These are phyloP conservation scores for Xylariaceae sp. DNA, from an alignment of 2,329 filamentous ascomycete species.

Conservation along the genomic window DNA sequence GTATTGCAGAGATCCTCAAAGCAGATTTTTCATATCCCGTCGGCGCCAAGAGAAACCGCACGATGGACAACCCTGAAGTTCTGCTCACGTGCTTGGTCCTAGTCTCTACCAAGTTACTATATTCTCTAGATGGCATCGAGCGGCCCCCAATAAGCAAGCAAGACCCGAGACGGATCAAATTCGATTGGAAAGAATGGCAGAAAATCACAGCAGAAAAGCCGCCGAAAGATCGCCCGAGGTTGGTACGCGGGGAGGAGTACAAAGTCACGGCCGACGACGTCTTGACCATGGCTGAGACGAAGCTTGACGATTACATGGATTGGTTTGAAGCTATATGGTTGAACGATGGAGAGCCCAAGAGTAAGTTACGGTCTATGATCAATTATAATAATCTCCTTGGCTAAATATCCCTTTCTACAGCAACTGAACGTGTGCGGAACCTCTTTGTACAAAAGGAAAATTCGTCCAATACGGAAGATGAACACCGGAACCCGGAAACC, in stretches of 20 bases:
- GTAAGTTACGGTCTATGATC: constrained; percentile 25
- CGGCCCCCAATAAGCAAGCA: constrained; percentile 46
- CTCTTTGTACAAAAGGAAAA: constrained; percentile 24
- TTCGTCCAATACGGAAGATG: constrained; percentile 1
- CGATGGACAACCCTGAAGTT: constrained; percentile 67
- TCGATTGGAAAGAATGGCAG: constrained; percentile 74
- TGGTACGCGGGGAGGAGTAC: constrained; percentile 31
- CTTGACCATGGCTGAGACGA: constrained; percentile 48
- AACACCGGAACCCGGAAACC: not conserved
- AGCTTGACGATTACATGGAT: constrained; percentile 72
- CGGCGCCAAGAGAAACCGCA: constrained; percentile 40
- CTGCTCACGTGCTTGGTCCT: constrained; percentile 67
- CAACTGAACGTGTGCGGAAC: constrained; percentile 26
- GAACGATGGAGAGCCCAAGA: constrained; percentile 40
- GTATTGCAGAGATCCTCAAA: constrained; percentile 48
- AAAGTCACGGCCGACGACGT: constrained; percentile 31
- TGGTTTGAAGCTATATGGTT: constrained; percentile 70
- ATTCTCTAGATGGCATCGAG: constrained; percentile 62
- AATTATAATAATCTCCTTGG: not conserved
- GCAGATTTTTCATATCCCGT: constrained; percentile 57
- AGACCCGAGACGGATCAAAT: constrained; percentile 54
- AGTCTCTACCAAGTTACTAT: constrained; percentile 72
- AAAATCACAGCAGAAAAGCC: constrained; percentile 40
- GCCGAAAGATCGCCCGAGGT: constrained; percentile 16
- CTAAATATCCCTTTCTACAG: constrained; percentile 10